Evolutionary conservation across 2,329 filamentous ascomycete species (phyloP).

Genomic region (Macroventuria anomochaeta): DNA sequence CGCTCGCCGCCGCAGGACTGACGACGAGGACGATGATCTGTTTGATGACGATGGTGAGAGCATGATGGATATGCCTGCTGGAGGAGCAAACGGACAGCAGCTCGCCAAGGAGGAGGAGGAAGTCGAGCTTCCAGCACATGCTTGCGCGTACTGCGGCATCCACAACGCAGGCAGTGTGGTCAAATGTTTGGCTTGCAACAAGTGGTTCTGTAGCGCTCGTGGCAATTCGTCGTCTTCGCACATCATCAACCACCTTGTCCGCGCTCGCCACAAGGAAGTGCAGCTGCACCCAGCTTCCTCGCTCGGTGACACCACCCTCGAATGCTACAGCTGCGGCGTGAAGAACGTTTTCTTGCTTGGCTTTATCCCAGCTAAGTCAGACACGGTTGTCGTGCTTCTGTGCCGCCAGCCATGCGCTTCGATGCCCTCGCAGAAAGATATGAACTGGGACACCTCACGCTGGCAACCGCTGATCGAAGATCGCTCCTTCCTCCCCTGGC

Average conservation of each 20-base stretch:
- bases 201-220: slow-evolving; percentile 98
- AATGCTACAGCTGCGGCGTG: slow-evolving; percentile 99
- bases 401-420: slow-evolving; percentile 96
- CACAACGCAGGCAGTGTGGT: slow-evolving; percentile 95
- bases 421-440: slow-evolving; percentile 94
- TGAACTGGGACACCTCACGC: slow-evolving; percentile 98
- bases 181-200: slow-evolving; percentile 93
- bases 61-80: slow-evolving; percentile 80
- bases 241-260: slow-evolving; percentile 97
- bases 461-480: slow-evolving; percentile 99
- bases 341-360: slow-evolving; percentile 98
- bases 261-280: slow-evolving; percentile 97
- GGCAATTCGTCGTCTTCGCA: slow-evolving; percentile 97
- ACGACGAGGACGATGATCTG: slow-evolving; percentile 89
- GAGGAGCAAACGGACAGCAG: slow-evolving; percentile 70
- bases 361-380: slow-evolving; percentile 98
- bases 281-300: slow-evolving; percentile 93
- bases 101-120: slow-evolving; percentile 72
- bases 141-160: slow-evolving; percentile 94
- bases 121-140: slow-evolving; percentile 84
- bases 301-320: slow-evolving; percentile 92
- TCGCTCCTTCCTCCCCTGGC: slow-evolving; percentile 91
- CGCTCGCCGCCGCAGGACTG: slow-evolving; percentile 70
- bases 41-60: slow-evolving; percentile 75
- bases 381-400: slow-evolving; percentile 94